Base-by-base conservation (phyloP, 176 grass and related monocot genomes). In the Eleusine coracana region DNA sequence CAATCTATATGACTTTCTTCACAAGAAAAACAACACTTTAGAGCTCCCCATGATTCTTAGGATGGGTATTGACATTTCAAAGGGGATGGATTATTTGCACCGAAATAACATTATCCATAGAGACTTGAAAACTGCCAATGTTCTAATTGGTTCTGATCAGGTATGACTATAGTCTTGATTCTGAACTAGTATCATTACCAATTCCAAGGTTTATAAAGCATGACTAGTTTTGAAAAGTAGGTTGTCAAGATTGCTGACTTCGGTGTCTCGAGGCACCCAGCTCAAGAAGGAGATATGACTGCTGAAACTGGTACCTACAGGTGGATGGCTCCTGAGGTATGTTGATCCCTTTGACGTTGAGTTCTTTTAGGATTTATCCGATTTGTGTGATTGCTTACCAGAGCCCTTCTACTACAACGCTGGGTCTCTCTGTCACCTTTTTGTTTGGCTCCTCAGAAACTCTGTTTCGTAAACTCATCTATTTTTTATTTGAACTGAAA, bases 261-360 rank as follows among this genome's bases (percentile, higher is more conserved):
- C 79, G 96, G 96, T 80, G 96, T 98, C 13, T 94, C 96, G 58
- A 88, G 96, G 80, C 39, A 87, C 34, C 80, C 68, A 79, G 84
- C 85, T 83, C 76, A 92, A 85, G 66, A 83, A 34, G 96, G 91
- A 86, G 87, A 93, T 6, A 98, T 98, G 96, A 98, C 96, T 83
- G 93, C 91, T 63, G 96, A 98, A 92, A 98, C 96, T 74, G 96
- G 96, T 62, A 98, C 96, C 27, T 98, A 98, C 67, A 89, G 96
- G 69, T 98, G 96, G 96, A 98, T 98, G 96, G 96, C 93, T 21
- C 96, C 96, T 89, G 96, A 98, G 96, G 96, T 98, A 56, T 48
- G 79, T 82, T 73, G 39, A 60, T 72, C 50, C 21, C 9, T 61
- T 75, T 60, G 20, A 46, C 74, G 28, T 46, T 59, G 37, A 68